Base-by-base conservation (phyloP, 139 green algal genomes). In the Chlamydomonas incerta region DNA sequence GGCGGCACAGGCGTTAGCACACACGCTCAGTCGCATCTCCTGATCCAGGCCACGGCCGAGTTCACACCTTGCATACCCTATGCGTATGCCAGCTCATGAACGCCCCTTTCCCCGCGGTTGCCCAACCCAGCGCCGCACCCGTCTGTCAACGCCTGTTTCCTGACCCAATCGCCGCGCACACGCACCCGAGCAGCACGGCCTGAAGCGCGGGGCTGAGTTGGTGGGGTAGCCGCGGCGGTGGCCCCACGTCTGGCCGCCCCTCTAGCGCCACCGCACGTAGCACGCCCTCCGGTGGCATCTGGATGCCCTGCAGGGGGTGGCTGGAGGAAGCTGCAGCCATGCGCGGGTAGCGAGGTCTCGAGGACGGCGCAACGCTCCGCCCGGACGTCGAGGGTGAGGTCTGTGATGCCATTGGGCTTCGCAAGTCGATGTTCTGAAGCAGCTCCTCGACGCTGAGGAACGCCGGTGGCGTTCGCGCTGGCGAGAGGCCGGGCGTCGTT, bases 191-290 rank as follows among this genome's bases (percentile, higher is more conserved):
- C 41, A 83, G 47, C n/a, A 83, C 63, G 10, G 77, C 52, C 46
- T 83, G 57, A 15, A 83, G 46, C 46, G 77, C 63, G 29, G 77
- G 77, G 41, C 63, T 74, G 35, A 83, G 77, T 29, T 74, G 63
- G 46, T 83, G 63, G 14, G 77, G 77, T 3, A 83, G 46, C 63
- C 41, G 35, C 8, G 77, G 77, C 46, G 77, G 77, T 20, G 77
- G 63, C 28, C 63, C 77, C 23, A 83, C n/a, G 63, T 46, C 5
- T 0, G 47, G 41, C 24, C 10, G n/a, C 4, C 41, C 77, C 41
- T 41, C 63, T 3, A 74, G 17, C 41, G 77, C 77, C 23, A n/a
- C 63, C 6, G 29, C 46, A 11, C 77, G 77, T 29, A 83, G 46
- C 10, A 52, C 77, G 15, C 74, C 26, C 31, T 83, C 77, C 0